A percentile compares a stretch with the other conserved stretches of the same genome.
phyloP scores from a whole-genome alignment of 2,329 filamentous ascomycete species.

The Beauveria sp. region DNA sequence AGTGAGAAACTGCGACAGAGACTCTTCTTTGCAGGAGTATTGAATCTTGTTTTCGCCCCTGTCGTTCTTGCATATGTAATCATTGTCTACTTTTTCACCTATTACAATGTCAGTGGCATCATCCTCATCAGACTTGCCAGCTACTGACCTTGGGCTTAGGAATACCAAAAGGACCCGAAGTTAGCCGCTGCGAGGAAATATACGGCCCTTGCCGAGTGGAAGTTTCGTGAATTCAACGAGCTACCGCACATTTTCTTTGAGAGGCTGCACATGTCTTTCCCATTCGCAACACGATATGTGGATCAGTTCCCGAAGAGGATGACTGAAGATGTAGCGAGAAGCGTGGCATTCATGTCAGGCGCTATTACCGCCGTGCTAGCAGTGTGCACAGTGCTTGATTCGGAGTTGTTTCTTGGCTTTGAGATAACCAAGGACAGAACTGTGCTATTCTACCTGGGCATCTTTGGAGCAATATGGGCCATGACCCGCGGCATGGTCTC shows the following conservation, averaged over 20 bases:
- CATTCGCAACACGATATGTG: constrained; percentile 84
- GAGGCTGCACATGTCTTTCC: constrained; percentile 87
- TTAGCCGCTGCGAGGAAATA: constrained; percentile 77
- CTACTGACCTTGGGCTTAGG: constrained; percentile 37
- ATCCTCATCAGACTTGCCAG: too few species aligned
- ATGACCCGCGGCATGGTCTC: constrained; percentile 76
- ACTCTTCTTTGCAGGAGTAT: constrained; percentile 73
- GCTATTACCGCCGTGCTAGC: constrained; percentile 80
- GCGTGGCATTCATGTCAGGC: constrained; percentile 80
- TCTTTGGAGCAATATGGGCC: constrained; percentile 78
- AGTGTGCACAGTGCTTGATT: constrained; percentile 77
- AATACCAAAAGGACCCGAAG: constrained; percentile 91
- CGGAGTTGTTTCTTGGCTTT: constrained; percentile 83
- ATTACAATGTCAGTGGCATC: constrained; percentile 67
- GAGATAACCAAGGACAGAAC: constrained; percentile 85
- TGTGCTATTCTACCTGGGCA: constrained; percentile 79
- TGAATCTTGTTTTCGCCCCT: constrained; percentile 81
- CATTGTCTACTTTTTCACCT: constrained; percentile 86
- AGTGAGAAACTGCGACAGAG: constrained; percentile 71
- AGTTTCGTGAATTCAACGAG: constrained; percentile 97
- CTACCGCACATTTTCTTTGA: constrained; percentile 86
- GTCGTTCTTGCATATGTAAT: constrained; percentile 82
- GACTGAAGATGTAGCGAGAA: constrained; percentile 74
- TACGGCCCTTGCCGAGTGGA: constrained; percentile 92
- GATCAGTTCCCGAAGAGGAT: constrained; percentile 97